Base-by-base conservation (phyloP, 2,329 filamentous ascomycete genomes). In the Botryotinia calthae region DNA sequence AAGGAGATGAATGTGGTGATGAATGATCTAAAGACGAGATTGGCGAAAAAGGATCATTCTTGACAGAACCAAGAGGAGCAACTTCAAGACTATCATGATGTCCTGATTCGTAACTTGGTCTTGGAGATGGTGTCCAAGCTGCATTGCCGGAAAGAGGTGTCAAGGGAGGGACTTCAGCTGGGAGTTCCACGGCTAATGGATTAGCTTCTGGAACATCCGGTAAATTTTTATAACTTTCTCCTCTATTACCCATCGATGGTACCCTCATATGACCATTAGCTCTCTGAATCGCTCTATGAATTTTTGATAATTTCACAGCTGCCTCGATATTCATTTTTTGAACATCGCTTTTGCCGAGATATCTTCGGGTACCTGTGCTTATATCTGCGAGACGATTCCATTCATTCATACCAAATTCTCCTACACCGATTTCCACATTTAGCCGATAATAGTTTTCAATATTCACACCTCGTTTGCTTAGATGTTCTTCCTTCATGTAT, bases 381-480 rank as follows among this genome's bases (percentile, higher is more conserved):
- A 99, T 98, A 70, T 98, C 95, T 40, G 93, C 91, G n/a, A 98
- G 84, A 5, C 95, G 89, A 78, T 93, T 89, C 96, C 96, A 99
- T 81, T 98, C 96, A 80, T 98, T 99, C 94, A 99, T 98, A 69
- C 93, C 95, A 81, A 98, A 98, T 80, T 98, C 96, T 70, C 95
- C 95, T 4, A 98, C 95, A 1, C 95, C 96, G 25, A 97, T 91
- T 80, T 98, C 95, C 58, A 98, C 96, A 76, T 99, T 99, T n/a
- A 98, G 85, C 12, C 96, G 92, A 81, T 94, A 97, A 84, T 99
- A 99, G 81, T 97, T 93, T 73, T 98, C 95, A 69, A 89, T 88
- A 78, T 92, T 95, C 74, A 98, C 93, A 40, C 91, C 89, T 48
- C 94, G 89, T 81, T 90, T 92, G 10, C 88, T 84, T 34, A 98